Evolutionary conservation across 1,284 basidiomycete genomes (phyloP).

Genomic region (Grifola frondosa): DNA sequence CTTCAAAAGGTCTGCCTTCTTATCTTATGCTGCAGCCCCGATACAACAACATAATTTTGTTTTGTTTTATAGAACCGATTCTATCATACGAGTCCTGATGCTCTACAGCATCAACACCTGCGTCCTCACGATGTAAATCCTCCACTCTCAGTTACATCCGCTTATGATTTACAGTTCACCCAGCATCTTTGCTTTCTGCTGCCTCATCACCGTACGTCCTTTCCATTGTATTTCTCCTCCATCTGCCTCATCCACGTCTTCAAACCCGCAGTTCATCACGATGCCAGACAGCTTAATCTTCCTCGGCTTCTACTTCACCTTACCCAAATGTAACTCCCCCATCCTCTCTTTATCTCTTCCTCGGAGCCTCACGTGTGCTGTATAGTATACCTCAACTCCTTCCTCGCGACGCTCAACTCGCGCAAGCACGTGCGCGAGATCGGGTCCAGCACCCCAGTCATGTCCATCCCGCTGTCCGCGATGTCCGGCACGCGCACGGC

Average conservation of each 20-base stretch:
- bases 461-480: conserved; percentile 15
- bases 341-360: not conserved
- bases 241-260: too few species aligned
- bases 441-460: conserved; percentile 6
- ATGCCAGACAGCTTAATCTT: conserved; percentile 26
- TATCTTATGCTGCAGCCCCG: too few species aligned
- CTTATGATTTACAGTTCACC: too few species aligned
- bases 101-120: conserved; percentile 18
- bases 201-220: conserved; percentile 10
- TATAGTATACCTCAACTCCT: conserved; percentile 16
- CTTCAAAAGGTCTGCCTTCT: not conserved
- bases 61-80: conserved; percentile 11
- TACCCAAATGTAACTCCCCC: conserved; percentile 21
- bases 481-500: conserved; percentile 9
- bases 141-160: too few species aligned
- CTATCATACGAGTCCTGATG: conserved; percentile 12
- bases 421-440: conserved; percentile 8
- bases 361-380: too few species aligned
- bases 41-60: too few species aligned
- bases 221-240: too few species aligned
- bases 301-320: conserved; percentile 23
- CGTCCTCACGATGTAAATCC: conserved; percentile 9
- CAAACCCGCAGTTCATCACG: conserved; percentile 16
- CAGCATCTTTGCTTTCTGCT: conserved; percentile 9
- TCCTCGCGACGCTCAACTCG: conserved; percentile 15